A percentile compares a stretch with the other conserved stretches of the same genome.
These are phyloP conservation scores for Ballota nigra DNA, from an alignment of 257 asterid species.

Conservation along the genomic window DNA sequence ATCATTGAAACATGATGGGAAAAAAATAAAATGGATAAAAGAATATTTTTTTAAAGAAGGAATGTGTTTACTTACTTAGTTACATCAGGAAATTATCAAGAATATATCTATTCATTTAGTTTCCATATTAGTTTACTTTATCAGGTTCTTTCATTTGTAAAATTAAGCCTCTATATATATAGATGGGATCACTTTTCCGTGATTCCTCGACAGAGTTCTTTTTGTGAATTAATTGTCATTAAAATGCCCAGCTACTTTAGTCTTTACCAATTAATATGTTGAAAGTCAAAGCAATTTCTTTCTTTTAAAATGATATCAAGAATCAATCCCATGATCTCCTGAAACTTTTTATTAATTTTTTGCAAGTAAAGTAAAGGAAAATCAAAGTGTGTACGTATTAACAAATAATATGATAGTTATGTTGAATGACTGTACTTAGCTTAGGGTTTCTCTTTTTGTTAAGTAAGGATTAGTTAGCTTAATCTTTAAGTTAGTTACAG, in stretches of 20 bases:
- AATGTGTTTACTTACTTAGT: neutral
- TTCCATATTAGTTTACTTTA: neutral
- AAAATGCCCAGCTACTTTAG: neutral
- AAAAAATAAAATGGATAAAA: no score
- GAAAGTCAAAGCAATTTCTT: neutral
- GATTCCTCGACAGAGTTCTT: neutral
- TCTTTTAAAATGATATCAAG: conserved; percentile 16
- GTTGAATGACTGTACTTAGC: no score
- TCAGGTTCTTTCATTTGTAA: neutral
- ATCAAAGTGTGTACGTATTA: no score
- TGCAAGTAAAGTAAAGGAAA: neutral
- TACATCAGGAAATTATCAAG: neutral
- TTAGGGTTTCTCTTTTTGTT: no score
- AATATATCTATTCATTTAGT: neutral
- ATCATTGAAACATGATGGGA: no score
- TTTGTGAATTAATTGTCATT: neutral
- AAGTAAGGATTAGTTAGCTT: no score
- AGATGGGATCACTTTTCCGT: conserved; percentile 14
- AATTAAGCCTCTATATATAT: neutral
- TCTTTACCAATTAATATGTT: neutral
- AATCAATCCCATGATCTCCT: neutral
- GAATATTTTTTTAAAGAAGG: no score
- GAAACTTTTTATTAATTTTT: no score
- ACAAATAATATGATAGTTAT: no score
- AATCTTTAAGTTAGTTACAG: no score